Conservation (phyloP, 306 rosid species). For the Hippophae tibetana region DNA sequence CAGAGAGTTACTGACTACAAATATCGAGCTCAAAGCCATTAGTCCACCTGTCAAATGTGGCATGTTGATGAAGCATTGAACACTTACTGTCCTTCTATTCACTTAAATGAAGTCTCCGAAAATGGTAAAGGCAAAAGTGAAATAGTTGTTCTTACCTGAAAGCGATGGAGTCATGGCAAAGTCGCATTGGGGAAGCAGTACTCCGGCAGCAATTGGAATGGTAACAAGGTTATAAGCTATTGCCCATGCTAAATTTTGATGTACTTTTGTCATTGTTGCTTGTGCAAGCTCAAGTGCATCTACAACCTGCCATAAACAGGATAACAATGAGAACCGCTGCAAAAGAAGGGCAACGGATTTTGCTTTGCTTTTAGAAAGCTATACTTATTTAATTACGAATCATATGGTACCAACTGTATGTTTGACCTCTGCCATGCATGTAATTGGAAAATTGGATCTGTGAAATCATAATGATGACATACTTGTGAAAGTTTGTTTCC, state of each 20-base stretch:
- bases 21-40: conserved; percentile 94
- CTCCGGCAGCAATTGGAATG: conserved; percentile 85
- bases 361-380: background rate
- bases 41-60: conserved; percentile 63
- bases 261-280: conserved; percentile 86
- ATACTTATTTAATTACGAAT: too few species aligned
- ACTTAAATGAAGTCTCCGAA: background rate
- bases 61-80: conserved; percentile 10
- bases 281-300: conserved; percentile 87
- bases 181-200: conserved; percentile 74
- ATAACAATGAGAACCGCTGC: conserved; percentile 8
- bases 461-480: conserved; percentile 20
- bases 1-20: conserved; percentile 79
- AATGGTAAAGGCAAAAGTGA: background rate
- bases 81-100: conserved; percentile 2
- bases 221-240: conserved; percentile 73
- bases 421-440: background rate
- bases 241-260: conserved; percentile 93
- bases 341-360: conserved; percentile 5
- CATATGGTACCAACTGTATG: too few species aligned
- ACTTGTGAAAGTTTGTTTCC: conserved; percentile 94
- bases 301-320: conserved; percentile 50
- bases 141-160: conserved; percentile 49
- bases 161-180: conserved; percentile 98
- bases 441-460: background rate